Base-by-base conservation (phyloP, 306 rosid genomes). In the barrel medic (Medicago truncatula) region DNA sequence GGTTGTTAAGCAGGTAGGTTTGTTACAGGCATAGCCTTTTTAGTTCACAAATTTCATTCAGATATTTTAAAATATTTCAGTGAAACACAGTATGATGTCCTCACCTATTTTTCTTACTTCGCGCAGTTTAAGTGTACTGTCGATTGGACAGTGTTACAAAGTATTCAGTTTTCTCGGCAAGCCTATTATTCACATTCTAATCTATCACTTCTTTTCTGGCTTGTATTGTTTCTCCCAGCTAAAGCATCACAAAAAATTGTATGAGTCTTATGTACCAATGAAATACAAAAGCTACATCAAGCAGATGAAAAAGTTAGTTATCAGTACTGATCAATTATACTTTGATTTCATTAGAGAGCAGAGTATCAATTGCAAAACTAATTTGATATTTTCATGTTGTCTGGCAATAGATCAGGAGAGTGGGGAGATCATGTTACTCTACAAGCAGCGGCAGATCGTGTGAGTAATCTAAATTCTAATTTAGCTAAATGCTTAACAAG, bases 391-490 rank as follows among this genome's bases (percentile, higher is more conserved):
- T 79, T 38, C 62, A 46, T 80, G 6, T 83, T 74, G 61, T 69
- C 66, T 85, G 70, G 43, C 77, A 64, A 85, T 86, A 96, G 99
- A 87, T 69, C 93, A 50, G 99, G 98, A 63, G 99, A 96, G 79
- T 96, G 99, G 99, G 99, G 99, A 84, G 99, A 96, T 88, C 99
- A 96, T 88, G 68, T 96, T 80, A 92, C 98, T 31, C 84, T 96
- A 36, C 99, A 96, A 80, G 99, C 99, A 20, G 98, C 97, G 39
- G 98, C 99, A 8, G 99, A 96, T 83, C 87, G 84, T 80, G 99
- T 96, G 83, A 75, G 96, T 85, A 75, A 56, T 71, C 72, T 52
- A 25, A 60, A 40, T 43, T 78, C 71, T 43, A 28, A 38, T 73
- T 62, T 4, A 70, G 60, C 47, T 65, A n/a, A 72, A 40, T 20